These are phyloP conservation scores for Laetiporus sulphureus DNA, from an alignment of 1,284 basidiomycete genomes.

Conservation along the genomic window DNA sequence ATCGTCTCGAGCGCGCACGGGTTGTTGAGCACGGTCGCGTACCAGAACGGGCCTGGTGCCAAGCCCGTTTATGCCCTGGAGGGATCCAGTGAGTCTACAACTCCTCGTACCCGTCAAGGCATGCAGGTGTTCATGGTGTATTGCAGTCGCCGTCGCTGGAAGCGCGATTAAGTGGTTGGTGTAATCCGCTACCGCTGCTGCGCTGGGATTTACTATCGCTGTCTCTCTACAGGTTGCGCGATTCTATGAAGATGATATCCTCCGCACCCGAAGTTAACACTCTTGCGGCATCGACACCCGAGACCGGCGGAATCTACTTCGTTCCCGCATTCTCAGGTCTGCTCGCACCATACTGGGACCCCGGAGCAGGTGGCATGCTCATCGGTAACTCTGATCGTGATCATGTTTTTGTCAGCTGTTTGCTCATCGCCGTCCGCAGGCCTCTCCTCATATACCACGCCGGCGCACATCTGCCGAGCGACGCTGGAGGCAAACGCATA, in stretches of 20 bases:
- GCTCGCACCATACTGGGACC: conserved; percentile 91
- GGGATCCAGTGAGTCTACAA: conserved; percentile 78
- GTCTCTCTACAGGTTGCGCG: conserved; percentile 57
- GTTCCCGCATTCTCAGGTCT: conserved; percentile 95
- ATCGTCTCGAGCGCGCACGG: conserved; percentile 85
- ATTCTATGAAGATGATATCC: conserved; percentile 82
- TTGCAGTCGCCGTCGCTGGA: conserved; percentile 87
- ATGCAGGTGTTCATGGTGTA: conserved; percentile 3
- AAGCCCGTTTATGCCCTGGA: conserved; percentile 91
- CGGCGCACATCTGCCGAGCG: conserved; percentile 89
- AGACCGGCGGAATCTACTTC: conserved; percentile 94
- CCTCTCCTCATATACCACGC: conserved; percentile 89
- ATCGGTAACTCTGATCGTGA: too few species aligned
- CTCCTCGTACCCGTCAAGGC: too few species aligned
- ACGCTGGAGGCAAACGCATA: conserved; percentile 88
- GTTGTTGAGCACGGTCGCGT: conserved; percentile 89
- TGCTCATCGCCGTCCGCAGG: conserved; percentile 31
- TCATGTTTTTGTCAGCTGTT: too few species aligned
- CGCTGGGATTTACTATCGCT: neutral
- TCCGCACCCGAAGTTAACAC: conserved; percentile 82
- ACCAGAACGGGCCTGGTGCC: conserved; percentile 76
- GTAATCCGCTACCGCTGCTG: neutral
- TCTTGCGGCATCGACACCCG: conserved; percentile 72
- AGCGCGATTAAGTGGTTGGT: conserved; percentile 86
- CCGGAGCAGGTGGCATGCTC: conserved; percentile 75